These are phyloP conservation scores for Eimeria acervulina DNA, from an alignment of 169 alveolate genomes.

Conservation along the genomic window DNA sequence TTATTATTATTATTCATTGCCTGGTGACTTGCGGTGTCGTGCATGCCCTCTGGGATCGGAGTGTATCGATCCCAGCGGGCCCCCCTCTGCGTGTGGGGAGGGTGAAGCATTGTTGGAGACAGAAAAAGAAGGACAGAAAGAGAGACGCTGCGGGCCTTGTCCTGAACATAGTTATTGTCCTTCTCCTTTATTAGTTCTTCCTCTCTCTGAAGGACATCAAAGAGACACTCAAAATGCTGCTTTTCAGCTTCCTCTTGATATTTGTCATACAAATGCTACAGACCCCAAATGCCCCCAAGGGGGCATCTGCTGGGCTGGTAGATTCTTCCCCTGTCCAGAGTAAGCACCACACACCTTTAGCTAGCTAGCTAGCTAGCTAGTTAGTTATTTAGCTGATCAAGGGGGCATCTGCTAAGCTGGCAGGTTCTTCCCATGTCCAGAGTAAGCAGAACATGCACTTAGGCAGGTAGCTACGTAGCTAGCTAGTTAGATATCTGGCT, in stretches of 20 bases:
- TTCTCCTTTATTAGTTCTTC: conserved; percentile 1
- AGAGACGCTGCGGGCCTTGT: conserved; percentile 35
- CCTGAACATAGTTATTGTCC: conserved; percentile 30
- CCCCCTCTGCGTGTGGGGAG: background rate
- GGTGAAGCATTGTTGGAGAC: conserved; percentile 24
- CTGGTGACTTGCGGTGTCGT: conserved; percentile 49
- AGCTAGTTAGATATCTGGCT: background rate
- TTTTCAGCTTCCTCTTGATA: background rate
- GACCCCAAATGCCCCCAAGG: conserved; percentile 63
- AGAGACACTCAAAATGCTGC: conserved; percentile 19
- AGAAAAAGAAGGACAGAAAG: background rate
- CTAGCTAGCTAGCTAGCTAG: background rate
- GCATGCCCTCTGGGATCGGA: conserved; percentile 58
- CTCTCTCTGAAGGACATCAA: conserved; percentile 26
- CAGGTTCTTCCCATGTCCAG: background rate
- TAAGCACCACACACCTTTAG: background rate
- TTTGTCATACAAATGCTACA: conserved; percentile 22
- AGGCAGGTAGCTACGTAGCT: background rate
- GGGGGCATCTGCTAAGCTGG: background rate
- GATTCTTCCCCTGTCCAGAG: conserved; percentile 54
- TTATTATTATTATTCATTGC: conserved; percentile 9
- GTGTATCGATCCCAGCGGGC: conserved; percentile 18
- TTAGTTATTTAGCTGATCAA: background rate
- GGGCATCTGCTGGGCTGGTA: conserved; percentile 54
- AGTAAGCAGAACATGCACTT: background rate